Evolutionary conservation across 306 rosid species (phyloP).

Genomic region (Cucurbita argyrosperma): DNA sequence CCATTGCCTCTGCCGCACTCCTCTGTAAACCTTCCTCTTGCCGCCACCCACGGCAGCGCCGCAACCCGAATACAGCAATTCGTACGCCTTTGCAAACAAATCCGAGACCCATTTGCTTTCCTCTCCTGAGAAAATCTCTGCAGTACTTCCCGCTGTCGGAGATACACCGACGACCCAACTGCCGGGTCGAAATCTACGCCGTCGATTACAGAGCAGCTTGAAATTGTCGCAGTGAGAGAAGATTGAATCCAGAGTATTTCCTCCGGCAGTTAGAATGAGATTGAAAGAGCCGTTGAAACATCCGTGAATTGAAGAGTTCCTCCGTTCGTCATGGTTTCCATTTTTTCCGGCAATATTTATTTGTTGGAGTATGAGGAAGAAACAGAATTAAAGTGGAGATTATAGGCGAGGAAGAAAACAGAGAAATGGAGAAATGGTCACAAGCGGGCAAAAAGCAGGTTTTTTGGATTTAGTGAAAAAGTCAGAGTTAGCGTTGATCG

Average conservation of each 20-base stretch:
- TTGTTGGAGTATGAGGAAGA: not conserved
- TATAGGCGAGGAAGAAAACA: not conserved
- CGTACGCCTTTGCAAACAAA: not conserved
- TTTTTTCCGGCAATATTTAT: not conserved
- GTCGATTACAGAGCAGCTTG: constrained; percentile 1
- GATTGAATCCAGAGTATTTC: constrained; percentile 78
- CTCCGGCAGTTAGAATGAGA: constrained; percentile 38
- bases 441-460: not conserved
- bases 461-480: not conserved
- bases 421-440: not conserved
- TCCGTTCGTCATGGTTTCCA: constrained; percentile 26
- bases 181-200: constrained; percentile 18
- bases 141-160: constrained; percentile 58
- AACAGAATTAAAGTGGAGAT: not conserved
- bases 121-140: constrained; percentile 48
- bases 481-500: not conserved
- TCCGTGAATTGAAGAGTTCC: constrained; percentile 3
- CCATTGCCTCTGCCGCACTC: constrained; percentile 99
- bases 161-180: constrained; percentile 67
- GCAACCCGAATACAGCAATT: not conserved
- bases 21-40: constrained; percentile 79
- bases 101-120: constrained; percentile 11
- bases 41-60: constrained; percentile 15
- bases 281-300: constrained; percentile 6
- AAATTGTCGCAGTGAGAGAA: constrained; percentile 35